Evolutionary conservation across 2,329 filamentous ascomycete genomes (phyloP), one percentile per base, ranked within the genome.

Genomic region (Penicillium verrucosum): DNA sequence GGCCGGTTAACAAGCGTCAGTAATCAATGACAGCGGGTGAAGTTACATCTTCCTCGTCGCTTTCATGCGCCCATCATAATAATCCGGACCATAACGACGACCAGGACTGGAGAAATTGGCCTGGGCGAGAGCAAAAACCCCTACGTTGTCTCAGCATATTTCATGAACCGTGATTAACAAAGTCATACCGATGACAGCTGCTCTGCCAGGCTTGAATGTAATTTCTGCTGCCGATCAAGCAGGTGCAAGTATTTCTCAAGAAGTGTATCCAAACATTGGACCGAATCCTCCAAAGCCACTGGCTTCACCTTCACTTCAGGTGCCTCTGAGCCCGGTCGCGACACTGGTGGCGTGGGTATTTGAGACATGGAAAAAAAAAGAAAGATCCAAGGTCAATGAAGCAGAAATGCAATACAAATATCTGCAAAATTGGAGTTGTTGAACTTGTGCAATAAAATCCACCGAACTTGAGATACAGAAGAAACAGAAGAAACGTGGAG

Each of bases 21-120:
- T 36, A n/a, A n/a, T 25, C 23, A 44, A 42, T 6, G 3, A 12
- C 8, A 53, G 16, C 8, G 32, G 38, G 14, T 46, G 21, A 30
- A 21, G 38, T 50, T 68, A 78, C 76, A 78, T 69, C 56, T 64
- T 74, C 56, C 70, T 69, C 23, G 68, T 73, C 16, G 78, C 78
- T 62, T 80, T 79, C 79, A 81, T 81, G 32, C 79, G 70, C 44
- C 77, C 75, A 66, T 81, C 79, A 57, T 80, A 81, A 60, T 77
- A 79, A 51, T 81, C 78, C 36, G 75, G 70, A 14, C 79, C 79
- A 69, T 77, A 79, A 48, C 75, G 68, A 53, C 77, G 73, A 16
- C 76, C 76, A 16, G 76, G 70, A 57, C 74, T 76, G 30, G 73
- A 74, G 58, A 78, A 78, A 59, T 81, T 81, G 37, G 79, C 79